Evolutionary conservation across 192 early-diverging fungal genomes (phyloP), one percentile per base, ranked within the genome.

Genomic region (Entomortierella lignicola): DNA sequence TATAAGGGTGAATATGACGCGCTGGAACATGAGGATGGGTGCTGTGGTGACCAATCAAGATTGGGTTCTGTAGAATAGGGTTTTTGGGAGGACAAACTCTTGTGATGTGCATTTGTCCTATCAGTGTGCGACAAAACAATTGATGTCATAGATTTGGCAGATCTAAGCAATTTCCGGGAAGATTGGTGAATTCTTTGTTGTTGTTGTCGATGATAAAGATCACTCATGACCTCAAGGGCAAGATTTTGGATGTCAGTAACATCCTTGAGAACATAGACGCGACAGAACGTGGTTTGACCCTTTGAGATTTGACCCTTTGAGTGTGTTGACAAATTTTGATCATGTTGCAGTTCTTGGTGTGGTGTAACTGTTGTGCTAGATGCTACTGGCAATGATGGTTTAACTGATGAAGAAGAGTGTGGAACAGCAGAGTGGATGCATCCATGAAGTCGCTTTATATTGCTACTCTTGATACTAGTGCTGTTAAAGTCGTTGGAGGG

Each of bases 201-300:
- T 11, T 26, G 32, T 21, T 66, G 53, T 31, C 20, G 50, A 8
- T 26, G 55, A 18, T 15, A 31, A 25, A 59, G 44, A 30, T 69
- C 58, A 6, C n/a, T 37, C n/a, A 15, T 53, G n/a, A 61, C 60
- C 2, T 56, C 60, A 0, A 59, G 17, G 12, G 62, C 75, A 18
- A 79, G 51, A 6, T 39, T 42, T 3, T 66, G 54, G 48, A 79
- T 79, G 41, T 58, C 58, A 0, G 75, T 70, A 25, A 70, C 75
- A 58, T 79, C 67, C 48, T 79, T 79, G 57, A 79, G 68, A 7
- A 66, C 67, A 44, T 70, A 79, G 26, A 79, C 56, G 12, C 75
- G 67, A 31, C 60, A 66, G 11, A 55, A 29, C 13, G 60, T 32
- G 34, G 6, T 8, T 3, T 30, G 26, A 37, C 5, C 54, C 21